A percentile compares a stretch with the other conserved stretches of the same genome.
Conservation (phyloP, 768 basidiomycete genomes). For the Dictyophora rubrovolvata region DNA sequence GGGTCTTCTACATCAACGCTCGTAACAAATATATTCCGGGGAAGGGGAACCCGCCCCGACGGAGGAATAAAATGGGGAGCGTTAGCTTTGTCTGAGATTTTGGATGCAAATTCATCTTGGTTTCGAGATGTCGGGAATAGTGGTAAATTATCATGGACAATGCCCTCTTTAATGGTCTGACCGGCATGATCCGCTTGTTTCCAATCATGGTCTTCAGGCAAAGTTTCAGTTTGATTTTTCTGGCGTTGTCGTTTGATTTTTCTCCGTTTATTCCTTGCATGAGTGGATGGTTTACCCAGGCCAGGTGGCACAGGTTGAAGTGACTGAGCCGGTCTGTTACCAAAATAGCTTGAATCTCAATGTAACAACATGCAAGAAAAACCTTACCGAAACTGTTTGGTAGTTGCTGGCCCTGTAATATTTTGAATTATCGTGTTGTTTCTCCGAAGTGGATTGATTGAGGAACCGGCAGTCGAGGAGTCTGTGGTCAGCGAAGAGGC, state of each 20-base stretch:
- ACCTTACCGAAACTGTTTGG: not conserved
- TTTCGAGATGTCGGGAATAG: constrained; percentile 21
- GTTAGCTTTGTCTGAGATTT: constrained; percentile 5
- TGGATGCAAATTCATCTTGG: not conserved
- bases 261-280: constrained; percentile 47
- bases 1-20: constrained; percentile 59
- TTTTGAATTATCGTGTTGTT: not conserved
- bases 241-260: constrained; percentile 34
- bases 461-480: not conserved
- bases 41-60: constrained; percentile 50
- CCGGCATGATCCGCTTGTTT: constrained; percentile 20
- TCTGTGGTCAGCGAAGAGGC: constrained; percentile 14
- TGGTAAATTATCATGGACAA: constrained; percentile 43
- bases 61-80: constrained; percentile 42
- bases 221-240: constrained; percentile 11
- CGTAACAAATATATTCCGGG: constrained; percentile 58
- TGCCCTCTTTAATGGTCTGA: constrained; percentile 36
- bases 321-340: not conserved
- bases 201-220: constrained; percentile 17
- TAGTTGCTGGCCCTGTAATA: not conserved
- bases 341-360: not conserved
- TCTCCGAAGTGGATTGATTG: not conserved
- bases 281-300: constrained; percentile 46
- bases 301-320: constrained; percentile 42
- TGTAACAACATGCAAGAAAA: not conserved